Evolutionary conservation across 1,139 yeast species (phyloP), one percentile per base, ranked within the genome.

Genomic region (Fermentozyma sake): DNA sequence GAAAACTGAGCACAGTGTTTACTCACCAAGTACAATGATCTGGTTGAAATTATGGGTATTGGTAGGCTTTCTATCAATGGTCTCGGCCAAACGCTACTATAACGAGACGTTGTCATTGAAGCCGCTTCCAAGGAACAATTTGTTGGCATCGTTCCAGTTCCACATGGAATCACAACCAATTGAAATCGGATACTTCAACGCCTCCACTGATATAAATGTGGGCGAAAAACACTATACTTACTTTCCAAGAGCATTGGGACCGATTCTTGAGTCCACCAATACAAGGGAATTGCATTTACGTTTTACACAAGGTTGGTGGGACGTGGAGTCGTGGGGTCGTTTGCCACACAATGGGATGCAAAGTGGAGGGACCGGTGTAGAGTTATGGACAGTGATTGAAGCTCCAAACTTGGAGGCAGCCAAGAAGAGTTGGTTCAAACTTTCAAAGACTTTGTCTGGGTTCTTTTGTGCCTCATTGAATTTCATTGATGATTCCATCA

Each of bases 251-350:
- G 67, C 89, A 0, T 58, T 93, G 11, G 91, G 89, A 2, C 94
- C 95, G 20, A 68, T 91, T 5, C 49, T 93, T 14, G 78, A 74
- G 23, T 58, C 70, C 9, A 72, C 95, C 2, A 68, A 72, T 34
- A 73, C 94, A 0, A 64, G 83, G 31, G 91, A 85, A 42, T 61
- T 93, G 28, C 95, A 85, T 51, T 59, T 91, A 34, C 59, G 96
- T 28, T 89, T 93, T 50, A 76, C 94, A 2, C 95, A 86, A 50
- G 99, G 98, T 1, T 83, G 91, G 80, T 91, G 96, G 94, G 96
- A 91, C 46, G 65, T 89, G 0, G 85, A 82, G 35, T 61, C 72
- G 5, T 91, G 96, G 95, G 98, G 98, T 0, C 61, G 68, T 26
- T 66, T 85, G 27, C 96, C 96, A 0, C 59, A 63, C 26, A 60